phyloP scores from a whole-genome alignment of 2,329 filamentous ascomycete genomes.

The Parafenestella ontariensis region DNA sequence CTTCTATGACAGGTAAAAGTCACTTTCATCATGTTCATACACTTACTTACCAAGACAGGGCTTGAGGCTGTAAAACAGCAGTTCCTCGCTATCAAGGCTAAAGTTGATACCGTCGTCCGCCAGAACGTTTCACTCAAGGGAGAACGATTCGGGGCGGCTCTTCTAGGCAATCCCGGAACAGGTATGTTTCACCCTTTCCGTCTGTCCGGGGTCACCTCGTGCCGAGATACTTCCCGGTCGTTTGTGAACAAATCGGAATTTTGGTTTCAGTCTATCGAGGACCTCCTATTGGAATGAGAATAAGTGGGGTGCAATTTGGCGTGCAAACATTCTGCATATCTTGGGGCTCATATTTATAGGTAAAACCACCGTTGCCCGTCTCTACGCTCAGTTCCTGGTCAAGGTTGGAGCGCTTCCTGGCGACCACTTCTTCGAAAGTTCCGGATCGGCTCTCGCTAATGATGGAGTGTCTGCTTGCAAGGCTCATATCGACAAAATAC shows the following conservation, averaged over 20 bases:
- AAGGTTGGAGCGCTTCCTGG: conserved; percentile 69
- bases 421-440: conserved; percentile 67
- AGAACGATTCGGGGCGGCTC: conserved; percentile 67
- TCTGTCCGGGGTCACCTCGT: too few species aligned
- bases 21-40: neutral
- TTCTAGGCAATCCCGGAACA: conserved; percentile 79
- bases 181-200: conserved; percentile 53
- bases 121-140: conserved; percentile 63
- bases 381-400: conserved; percentile 71
- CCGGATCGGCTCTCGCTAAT: conserved; percentile 70
- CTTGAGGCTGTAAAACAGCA: conserved; percentile 72
- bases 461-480: conserved; percentile 66
- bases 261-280: too few species aligned
- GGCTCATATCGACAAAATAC: conserved; percentile 63
- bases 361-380: conserved; percentile 77
- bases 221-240: too few species aligned
- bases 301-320: too few species aligned
- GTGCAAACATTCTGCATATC: too few species aligned
- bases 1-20: conserved; percentile 70
- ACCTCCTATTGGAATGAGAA: too few species aligned
- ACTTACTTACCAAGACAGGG: conserved; percentile 17
- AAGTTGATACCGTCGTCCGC: conserved; percentile 65
- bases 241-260: too few species aligned
- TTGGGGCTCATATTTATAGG: conserved; percentile 42
- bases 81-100: conserved; percentile 68